Evolutionary conservation across 2,329 filamentous ascomycete species (phyloP).

Genomic region (Sporothrix curviconia): DNA sequence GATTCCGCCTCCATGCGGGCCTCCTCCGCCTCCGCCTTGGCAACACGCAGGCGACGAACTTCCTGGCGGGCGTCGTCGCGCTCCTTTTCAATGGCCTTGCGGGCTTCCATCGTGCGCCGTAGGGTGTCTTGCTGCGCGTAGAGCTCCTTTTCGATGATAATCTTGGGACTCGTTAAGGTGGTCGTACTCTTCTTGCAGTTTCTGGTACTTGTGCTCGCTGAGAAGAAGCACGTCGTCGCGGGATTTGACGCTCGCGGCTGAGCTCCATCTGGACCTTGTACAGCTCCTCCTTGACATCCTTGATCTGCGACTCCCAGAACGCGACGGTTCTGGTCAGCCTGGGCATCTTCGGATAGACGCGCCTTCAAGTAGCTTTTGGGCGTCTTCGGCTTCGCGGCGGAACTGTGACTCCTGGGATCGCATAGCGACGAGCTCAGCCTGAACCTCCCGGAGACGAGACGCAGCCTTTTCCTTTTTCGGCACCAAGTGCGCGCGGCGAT

Average conservation of each 20-base stretch:
- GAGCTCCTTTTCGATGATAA: conserved; percentile 95
- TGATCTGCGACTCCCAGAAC: conserved; percentile 81
- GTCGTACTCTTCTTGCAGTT: conserved; percentile 78
- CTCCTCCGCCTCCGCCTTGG: conserved; percentile 80
- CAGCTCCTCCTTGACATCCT: conserved; percentile 77
- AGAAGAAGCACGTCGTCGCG: conserved; percentile 89
- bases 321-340: conserved; percentile 73
- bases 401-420: conserved; percentile 77
- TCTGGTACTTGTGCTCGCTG: conserved; percentile 77
- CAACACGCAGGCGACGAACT: conserved; percentile 71
- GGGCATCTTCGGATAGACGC: conserved; percentile 81
- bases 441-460: conserved; percentile 69
- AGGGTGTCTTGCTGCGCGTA: conserved; percentile 92
- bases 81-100: conserved; percentile 73
- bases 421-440: conserved; percentile 82
- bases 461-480: conserved; percentile 76
- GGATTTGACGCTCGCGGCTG: conserved; percentile 84
- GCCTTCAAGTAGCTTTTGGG: conserved; percentile 79
- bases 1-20: conserved; percentile 77
- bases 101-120: conserved; percentile 75
- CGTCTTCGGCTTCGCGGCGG: conserved; percentile 81
- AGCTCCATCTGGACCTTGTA: conserved; percentile 82
- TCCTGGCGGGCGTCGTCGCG: conserved; percentile 85
- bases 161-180: conserved; percentile 88
- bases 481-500: conserved; percentile 63